Conservation (phyloP, 352 stramenopile species). For the Vaucheria bursata region DNA sequence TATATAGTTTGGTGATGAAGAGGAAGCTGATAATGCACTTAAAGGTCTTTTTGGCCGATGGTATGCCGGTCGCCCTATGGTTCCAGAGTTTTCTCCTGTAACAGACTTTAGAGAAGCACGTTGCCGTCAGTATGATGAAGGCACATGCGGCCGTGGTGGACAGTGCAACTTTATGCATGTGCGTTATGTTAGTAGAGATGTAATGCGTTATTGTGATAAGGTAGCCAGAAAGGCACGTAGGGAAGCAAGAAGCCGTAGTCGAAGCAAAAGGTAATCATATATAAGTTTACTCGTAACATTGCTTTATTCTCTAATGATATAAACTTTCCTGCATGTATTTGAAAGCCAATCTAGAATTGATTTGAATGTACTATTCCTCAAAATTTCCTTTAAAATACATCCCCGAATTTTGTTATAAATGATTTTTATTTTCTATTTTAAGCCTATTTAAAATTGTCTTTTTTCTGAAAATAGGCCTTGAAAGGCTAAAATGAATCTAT, state of each 20-base stretch:
- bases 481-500: not conserved
- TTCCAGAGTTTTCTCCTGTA: slow-evolving; percentile 95
- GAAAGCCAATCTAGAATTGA: not conserved
- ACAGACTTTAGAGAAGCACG: slow-evolving; percentile 95
- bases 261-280: not conserved
- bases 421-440: not conserved
- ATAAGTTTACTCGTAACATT: not conserved
- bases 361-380: not conserved
- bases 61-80: slow-evolving; percentile 86
- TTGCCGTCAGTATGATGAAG: slow-evolving; percentile 97
- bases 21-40: slow-evolving; percentile 88
- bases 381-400: not conserved
- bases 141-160: slow-evolving; percentile 85
- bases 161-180: slow-evolving; percentile 99
- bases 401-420: not conserved
- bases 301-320: not conserved
- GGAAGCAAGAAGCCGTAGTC: not conserved
- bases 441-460: not conserved
- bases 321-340: not conserved
- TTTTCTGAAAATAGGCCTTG: not conserved
- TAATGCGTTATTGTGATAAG: slow-evolving; percentile 64
- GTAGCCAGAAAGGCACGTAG: not conserved
- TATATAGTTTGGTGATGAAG: slow-evolving; percentile 84
- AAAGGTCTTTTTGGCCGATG: slow-evolving; percentile 92
- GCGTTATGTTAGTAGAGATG: slow-evolving; percentile 68